Percentiles rank a stretch among this genome's conserved stretches.
Conservation (phyloP, 2,329 filamentous ascomycete genomes). For the Helotiales sp. region DNA sequence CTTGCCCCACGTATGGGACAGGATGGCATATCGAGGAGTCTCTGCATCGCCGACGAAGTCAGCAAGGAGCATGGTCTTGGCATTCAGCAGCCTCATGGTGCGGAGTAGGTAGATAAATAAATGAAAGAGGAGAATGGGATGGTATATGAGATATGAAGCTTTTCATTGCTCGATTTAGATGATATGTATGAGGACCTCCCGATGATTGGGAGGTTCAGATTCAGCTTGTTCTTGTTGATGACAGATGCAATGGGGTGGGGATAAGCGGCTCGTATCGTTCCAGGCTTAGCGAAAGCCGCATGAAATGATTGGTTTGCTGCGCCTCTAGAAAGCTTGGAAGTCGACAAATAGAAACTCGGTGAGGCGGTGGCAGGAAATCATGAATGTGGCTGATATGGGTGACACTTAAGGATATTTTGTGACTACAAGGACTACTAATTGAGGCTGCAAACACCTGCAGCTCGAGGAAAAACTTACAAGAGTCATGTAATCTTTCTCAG, state of each 20-base stretch:
- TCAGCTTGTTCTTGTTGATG: not conserved
- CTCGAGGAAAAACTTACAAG: too few relatives aligned
- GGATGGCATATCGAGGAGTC: conserved; percentile 19
- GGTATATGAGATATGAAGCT: not conserved
- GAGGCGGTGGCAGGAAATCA: not conserved
- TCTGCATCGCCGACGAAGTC: not conserved
- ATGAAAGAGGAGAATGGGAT: not conserved
- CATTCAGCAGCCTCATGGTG: conserved; percentile 5
- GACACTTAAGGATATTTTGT: not conserved
- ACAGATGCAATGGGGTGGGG: not conserved
- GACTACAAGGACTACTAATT: too few relatives aligned
- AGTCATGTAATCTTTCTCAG: too few relatives aligned
- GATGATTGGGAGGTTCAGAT: not conserved
- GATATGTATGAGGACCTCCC: not conserved
- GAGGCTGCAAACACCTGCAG: too few relatives aligned
- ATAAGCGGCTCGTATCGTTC: not conserved
- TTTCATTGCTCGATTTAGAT: not conserved
- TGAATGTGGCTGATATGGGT: not conserved
- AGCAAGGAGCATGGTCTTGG: not conserved
- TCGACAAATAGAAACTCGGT: not conserved
- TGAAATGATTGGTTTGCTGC: not conserved
- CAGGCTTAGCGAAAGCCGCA: not conserved
- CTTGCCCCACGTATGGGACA: conserved; percentile 12
- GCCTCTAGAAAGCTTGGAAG: not conserved
- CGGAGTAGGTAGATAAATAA: not conserved